These are phyloP conservation scores for Hapsidospora chrysogenum DNA, from an alignment of 495 filamentous ascomycete species.

Conservation along the genomic window DNA sequence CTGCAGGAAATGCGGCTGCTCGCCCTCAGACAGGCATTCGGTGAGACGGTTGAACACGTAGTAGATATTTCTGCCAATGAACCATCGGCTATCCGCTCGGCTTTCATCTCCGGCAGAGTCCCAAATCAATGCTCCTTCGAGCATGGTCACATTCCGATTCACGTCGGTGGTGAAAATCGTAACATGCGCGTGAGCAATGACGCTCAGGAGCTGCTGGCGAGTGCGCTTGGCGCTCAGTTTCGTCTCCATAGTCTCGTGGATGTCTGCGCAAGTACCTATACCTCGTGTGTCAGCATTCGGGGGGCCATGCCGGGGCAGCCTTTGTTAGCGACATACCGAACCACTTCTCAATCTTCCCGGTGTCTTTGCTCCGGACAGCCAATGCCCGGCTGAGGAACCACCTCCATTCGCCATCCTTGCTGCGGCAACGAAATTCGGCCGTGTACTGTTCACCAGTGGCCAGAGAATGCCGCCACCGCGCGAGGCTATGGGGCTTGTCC, in stretches of 20 bases:
- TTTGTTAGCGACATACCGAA: slow-evolving; percentile 31
- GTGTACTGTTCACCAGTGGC: slow-evolving; percentile 45
- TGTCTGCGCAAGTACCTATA: slow-evolving; percentile 42
- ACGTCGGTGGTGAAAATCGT: slow-evolving; percentile 51
- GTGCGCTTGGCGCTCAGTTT: slow-evolving; percentile 39
- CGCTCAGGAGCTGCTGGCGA: slow-evolving; percentile 44
- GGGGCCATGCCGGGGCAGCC: no score
- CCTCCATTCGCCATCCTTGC: slow-evolving; percentile 44
- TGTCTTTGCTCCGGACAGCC: slow-evolving; percentile 42
- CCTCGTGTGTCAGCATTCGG: no score
- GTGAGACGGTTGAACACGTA: slow-evolving; percentile 33
- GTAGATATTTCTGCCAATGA: slow-evolving; percentile 40
- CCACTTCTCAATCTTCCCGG: slow-evolving; percentile 51
- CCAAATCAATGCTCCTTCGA: slow-evolving; percentile 46
- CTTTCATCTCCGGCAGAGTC: slow-evolving; percentile 14
- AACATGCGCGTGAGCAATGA: slow-evolving; percentile 49
- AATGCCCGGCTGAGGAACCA: slow-evolving; percentile 56
- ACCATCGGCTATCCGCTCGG: slow-evolving; percentile 11
- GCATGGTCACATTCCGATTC: slow-evolving; percentile 36
- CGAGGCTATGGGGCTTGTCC: slow-evolving; percentile 32
- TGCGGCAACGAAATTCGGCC: slow-evolving; percentile 49
- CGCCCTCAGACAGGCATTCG: slow-evolving; percentile 13
- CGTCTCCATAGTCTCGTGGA: slow-evolving; percentile 45
- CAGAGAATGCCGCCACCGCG: slow-evolving; percentile 39
- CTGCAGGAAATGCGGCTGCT: slow-evolving; percentile 26